Evolutionary conservation across 345 rosid species (phyloP).

Genomic region (Rubroshorea leprosula): DNA sequence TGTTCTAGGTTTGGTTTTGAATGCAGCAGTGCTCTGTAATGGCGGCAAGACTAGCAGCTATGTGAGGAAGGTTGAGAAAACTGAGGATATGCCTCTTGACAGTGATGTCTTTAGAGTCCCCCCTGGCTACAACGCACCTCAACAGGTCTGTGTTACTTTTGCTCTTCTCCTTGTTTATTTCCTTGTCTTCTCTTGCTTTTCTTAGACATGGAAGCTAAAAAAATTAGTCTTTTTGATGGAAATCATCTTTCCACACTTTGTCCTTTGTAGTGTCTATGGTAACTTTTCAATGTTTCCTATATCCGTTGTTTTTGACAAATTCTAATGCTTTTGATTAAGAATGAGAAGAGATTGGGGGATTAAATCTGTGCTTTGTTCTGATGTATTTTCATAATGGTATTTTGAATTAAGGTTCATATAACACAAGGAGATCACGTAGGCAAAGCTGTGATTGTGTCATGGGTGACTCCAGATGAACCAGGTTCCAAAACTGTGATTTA

Average conservation of each 20-base stretch:
- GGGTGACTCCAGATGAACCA: conserved; percentile 71
- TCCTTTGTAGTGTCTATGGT: too few relatives aligned
- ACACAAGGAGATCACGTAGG: conserved; percentile 93
- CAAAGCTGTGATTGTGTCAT: conserved; percentile 73
- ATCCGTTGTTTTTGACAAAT: too few relatives aligned
- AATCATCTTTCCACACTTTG: too few relatives aligned
- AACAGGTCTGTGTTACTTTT: too few relatives aligned
- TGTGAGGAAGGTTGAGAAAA: conserved; percentile 36
- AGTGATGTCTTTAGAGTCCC: conserved; percentile 49
- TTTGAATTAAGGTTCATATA: conserved; percentile 55
- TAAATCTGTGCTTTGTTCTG: not conserved
- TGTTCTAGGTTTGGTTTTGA: conserved; percentile 25
- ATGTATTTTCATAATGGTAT: conserved; percentile 5
- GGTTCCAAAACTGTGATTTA: conserved; percentile 57
- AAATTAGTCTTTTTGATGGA: too few relatives aligned
- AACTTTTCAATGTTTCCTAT: too few relatives aligned
- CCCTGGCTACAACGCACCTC: conserved; percentile 62
- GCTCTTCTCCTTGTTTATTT: too few relatives aligned
- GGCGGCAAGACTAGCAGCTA: conserved; percentile 51
- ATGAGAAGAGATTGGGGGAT: too few relatives aligned
- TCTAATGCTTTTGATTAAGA: too few relatives aligned
- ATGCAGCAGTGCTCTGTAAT: conserved; percentile 24
- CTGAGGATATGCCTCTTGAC: conserved; percentile 54
- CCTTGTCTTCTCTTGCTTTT: too few relatives aligned
- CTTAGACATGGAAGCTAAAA: too few relatives aligned